Evolutionary conservation across 2,329 filamentous ascomycete species (phyloP), one percentile per base, ranked within the genome.

Genomic region (Nothomitra cinnamomea): DNA sequence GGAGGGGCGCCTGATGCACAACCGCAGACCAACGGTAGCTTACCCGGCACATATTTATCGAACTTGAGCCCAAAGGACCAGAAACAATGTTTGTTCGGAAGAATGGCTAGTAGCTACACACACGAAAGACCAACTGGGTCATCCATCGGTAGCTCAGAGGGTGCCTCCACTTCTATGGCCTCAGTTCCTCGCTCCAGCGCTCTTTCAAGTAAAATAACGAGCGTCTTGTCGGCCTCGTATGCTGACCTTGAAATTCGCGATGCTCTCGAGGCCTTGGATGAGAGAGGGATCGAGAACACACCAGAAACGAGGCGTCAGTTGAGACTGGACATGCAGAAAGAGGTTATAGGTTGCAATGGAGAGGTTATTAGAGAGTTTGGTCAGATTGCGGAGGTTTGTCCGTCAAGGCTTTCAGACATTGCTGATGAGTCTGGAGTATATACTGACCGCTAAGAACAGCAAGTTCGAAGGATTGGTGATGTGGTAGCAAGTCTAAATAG

Each of bases 261-360:
- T 71, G 83, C 88, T 13, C 70, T 98, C 28, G 73, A 78, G 52
- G 79, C 92, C 1, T 71, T 96, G 19, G 90, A 95, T 67, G 71
- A 78, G 51, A 77, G 85, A 36, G 75, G 75, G 0, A 66, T 88
- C 13, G 71, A 76, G 54, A 95, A 94, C 64, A 86, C 80, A 12
- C 75, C 85, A 8, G 85, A 89, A 59, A 83, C 82, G 2, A 78
- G 92, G 52, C 80, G 90, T 4, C 82, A 86, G 55, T 69, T 96
- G 15, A 80, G 89, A 15, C 69, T 94, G 1, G 82, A 94, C 63
- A 75, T 94, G 1, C 88, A 96, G 64, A 90, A 85, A 65, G 89
- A 96, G 63, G 85, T 95, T 38, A 89, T 96, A 54, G 80, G 90
- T 58, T 88, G 85, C 68, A 95, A 96, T 78, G 88, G 85, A 51